Percentiles rank a stretch among this genome's conserved stretches.
Conservation (phyloP, 116 monocot genomes). For the Zostera marina region DNA sequence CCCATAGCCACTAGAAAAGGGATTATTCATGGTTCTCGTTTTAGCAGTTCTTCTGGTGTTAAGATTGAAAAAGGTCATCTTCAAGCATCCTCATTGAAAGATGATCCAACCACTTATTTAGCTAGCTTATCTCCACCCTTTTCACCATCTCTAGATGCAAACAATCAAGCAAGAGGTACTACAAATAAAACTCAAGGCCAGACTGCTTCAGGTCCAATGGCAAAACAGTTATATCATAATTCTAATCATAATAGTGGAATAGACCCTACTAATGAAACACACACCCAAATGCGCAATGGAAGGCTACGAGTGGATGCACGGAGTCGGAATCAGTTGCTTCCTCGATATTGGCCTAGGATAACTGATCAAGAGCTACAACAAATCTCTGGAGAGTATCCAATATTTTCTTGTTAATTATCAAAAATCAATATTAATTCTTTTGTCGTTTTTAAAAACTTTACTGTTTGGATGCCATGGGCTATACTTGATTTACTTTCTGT, state of each 20-base stretch:
- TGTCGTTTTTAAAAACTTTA: not conserved
- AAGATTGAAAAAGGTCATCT: constrained; percentile 24
- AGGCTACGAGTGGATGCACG: constrained; percentile 22
- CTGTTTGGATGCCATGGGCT: not conserved
- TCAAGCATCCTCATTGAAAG: constrained; percentile 23
- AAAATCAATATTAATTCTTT: not conserved
- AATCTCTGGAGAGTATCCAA: constrained; percentile 86
- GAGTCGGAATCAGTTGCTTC: constrained; percentile 43
- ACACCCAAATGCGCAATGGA: constrained; percentile 25
- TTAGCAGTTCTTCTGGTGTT: constrained; percentile 21
- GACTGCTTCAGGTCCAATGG: constrained; percentile 21
- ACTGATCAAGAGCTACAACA: constrained; percentile 67
- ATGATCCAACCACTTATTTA: constrained; percentile 27
- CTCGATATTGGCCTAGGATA: constrained; percentile 72
- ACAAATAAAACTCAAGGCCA: constrained; percentile 19
- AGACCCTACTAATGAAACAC: constrained; percentile 25
- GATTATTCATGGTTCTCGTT: constrained; percentile 24
- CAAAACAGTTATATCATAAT: constrained; percentile 31
- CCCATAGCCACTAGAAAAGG: constrained; percentile 23
- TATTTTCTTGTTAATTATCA: not conserved
- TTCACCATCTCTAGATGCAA: constrained; percentile 25
- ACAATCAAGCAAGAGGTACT: constrained; percentile 29
- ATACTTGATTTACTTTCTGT: not conserved
- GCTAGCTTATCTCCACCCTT: constrained; percentile 32
- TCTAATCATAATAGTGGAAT: constrained; percentile 19